Percentiles rank a stretch among this genome's conserved stretches.
These are phyloP conservation scores for Plectosphaerella plurivora DNA, from an alignment of 2,329 filamentous ascomycete species.

Conservation along the genomic window DNA sequence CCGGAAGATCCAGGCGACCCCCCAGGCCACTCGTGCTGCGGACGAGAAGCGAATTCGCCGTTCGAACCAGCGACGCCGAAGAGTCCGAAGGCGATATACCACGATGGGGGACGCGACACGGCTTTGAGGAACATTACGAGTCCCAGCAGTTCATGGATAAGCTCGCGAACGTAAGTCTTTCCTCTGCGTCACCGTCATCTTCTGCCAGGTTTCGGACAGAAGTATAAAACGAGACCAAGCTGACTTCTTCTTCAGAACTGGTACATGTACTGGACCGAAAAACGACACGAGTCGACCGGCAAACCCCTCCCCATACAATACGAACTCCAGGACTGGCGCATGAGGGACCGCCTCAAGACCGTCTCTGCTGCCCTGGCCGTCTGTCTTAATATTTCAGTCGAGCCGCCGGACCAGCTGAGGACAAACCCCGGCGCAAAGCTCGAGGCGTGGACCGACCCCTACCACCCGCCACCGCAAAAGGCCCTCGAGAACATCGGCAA, in stretches of 20 bases:
- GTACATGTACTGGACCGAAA: slow-evolving; percentile 99
- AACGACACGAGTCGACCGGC: slow-evolving; percentile 91
- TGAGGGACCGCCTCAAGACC: slow-evolving; percentile 93
- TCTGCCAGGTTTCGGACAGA: no score
- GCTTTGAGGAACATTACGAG: slow-evolving; percentile 89
- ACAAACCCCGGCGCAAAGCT: slow-evolving; percentile 89
- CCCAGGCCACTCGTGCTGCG: slow-evolving; percentile 48
- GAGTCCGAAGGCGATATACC: slow-evolving; percentile 40
- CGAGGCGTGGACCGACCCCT: slow-evolving; percentile 96
- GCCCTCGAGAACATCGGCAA: slow-evolving; percentile 94
- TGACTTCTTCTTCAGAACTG: slow-evolving; percentile 61
- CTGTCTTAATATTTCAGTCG: slow-evolving; percentile 95
- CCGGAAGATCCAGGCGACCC: slow-evolving; percentile 24
- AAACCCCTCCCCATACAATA: slow-evolving; percentile 68
- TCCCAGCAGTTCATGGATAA: slow-evolving; percentile 85
- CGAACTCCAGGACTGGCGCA: slow-evolving; percentile 88
- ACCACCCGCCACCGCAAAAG: slow-evolving; percentile 73
- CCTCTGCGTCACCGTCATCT: no score
- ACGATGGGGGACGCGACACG: slow-evolving; percentile 67
- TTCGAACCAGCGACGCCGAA: slow-evolving; percentile 37
- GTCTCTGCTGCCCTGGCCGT: slow-evolving; percentile 92
- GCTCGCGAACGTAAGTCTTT: slow-evolving; percentile 66
- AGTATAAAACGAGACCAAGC: slow-evolving; percentile 3
- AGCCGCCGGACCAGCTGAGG: slow-evolving; percentile 94
- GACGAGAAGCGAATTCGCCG: slow-evolving; percentile 52